Base-by-base conservation (phyloP, 78 protist species). In the Monosiga brevicollis region DNA sequence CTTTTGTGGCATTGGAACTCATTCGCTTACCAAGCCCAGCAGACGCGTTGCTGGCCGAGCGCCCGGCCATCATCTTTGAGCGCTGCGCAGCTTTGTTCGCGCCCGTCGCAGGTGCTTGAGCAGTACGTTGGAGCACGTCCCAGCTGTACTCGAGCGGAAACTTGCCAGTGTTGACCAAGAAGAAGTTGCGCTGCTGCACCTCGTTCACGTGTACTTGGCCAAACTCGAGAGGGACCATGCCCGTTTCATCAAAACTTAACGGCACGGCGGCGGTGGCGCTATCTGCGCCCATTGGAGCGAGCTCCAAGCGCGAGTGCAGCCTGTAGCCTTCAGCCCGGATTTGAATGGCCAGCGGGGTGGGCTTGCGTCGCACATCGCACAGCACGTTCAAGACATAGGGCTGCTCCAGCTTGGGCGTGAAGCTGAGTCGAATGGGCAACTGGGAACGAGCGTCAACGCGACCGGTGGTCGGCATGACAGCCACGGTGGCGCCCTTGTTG, bases 291-390 rank as follows among this genome's bases (percentile, higher is more conserved):
- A n/a, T n/a, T n/a, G n/a, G n/a, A n/a, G 2, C 55, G 37, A 83
- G 36, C 10, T 0, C 9, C 35, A 88, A 23, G 40, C 24, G 25
- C 37, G 82, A 89, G 80, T 87, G 90, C 49, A 86, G 79, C 29
- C 75, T 42, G 89, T 82, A 90, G 9, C 94, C 96, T 34, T 90
- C 91, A 34, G 93, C 93, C 91, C 91, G 91, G 81, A 90, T 83
- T 86, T 91, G 90, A 84, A 89, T 35, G 35, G 85, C 81, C 43
- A 94, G 39, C 38, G 76, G 83, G 41, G 87, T 77, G 40, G 90
- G 71, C 84, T 88, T 91, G 24, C 74, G 43, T 79, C 54, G 35
- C 39, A 94, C 88, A 10, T 0, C 1, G 81, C 86, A 82, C 37
- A 38, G 73, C 71, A 90, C 9, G 78, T 88, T 88, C 84, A 38